Evolutionary conservation across 352 stramenopile genomes (phyloP), one percentile per base, ranked within the genome.

Genomic region (Globisporangium acanthophoron): DNA sequence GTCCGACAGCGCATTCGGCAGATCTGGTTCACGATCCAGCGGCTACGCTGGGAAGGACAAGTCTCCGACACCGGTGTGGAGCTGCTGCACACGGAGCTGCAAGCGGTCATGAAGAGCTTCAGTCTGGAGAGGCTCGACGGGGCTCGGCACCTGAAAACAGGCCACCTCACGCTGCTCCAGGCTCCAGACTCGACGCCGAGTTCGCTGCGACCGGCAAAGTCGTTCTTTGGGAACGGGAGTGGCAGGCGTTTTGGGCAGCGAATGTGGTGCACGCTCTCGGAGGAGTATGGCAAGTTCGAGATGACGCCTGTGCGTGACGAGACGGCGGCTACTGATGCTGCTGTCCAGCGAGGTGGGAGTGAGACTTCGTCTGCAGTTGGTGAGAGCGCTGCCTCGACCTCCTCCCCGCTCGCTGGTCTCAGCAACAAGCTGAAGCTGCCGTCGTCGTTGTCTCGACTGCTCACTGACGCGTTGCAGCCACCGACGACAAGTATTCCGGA

Each of bases 61-160:
- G 45, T 82, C 8, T 66, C 63, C 18, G 70, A 78, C 41, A 37
- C 59, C 3, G 73, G 61, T 0, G 54, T 82, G 20, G 68, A 82
- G 15, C 45, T 66, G 0, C 55, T 82, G 8, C 68, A 76, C 47
- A 44, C 58, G 5, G 70, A 82, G 44, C 61, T 82, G 40, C 59
- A 76, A 9, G 51, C 53, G n/a, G 59, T 76, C 16, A 65, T 82
- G 49, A 82, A 78, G 33, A 64, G 65, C 13, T 61, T 89, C 16
- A 79, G 54, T 21, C 62, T 84, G n/a, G 81, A 90, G 64, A 86
- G 86, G 40, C 66, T 84, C 9, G 78, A 91, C 4, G 65, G 68
- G 24, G 49, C 59, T 13, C 69, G 73, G 5, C 56, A 70, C 27
- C 31, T 80, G 13, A 87, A 87, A 62, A 69, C 56, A 6, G 79